Percentiles rank a stretch among this genome's conserved stretches.
These are phyloP conservation scores for Exophiala sideris DNA, from an alignment of 2,329 filamentous ascomycete genomes.

Conservation along the genomic window DNA sequence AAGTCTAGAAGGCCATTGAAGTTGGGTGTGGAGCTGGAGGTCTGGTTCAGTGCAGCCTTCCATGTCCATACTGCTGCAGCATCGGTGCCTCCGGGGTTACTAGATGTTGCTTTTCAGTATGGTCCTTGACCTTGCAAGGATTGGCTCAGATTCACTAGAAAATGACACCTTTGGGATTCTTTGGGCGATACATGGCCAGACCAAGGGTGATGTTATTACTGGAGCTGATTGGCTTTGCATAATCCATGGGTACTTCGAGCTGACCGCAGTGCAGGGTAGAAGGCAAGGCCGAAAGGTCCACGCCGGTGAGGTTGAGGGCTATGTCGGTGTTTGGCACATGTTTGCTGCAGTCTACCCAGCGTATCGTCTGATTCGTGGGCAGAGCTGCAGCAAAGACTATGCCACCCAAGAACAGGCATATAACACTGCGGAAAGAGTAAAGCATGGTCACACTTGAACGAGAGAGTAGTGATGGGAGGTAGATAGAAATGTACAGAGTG, in stretches of 20 bases:
- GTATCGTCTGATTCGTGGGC: too few relatives aligned
- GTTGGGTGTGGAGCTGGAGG: neutral
- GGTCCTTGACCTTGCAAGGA: too few relatives aligned
- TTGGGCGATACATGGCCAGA: slow-evolving; percentile 5
- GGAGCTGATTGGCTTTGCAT: neutral
- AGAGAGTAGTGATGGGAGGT: too few relatives aligned
- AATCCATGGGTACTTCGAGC: slow-evolving; percentile 8
- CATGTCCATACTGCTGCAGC: slow-evolving; percentile 2
- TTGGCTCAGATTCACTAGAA: slow-evolving; percentile 1
- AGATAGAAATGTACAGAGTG: too few relatives aligned
- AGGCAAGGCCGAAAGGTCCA: neutral
- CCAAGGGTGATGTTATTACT: slow-evolving; percentile 11
- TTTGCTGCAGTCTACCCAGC: neutral
- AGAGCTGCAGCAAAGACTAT: too few relatives aligned
- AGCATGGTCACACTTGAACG: too few relatives aligned
- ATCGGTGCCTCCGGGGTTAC: slow-evolving; percentile 5
- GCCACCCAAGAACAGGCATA: too few relatives aligned
- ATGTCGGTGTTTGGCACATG: neutral
- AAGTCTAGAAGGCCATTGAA: slow-evolving; percentile 5
- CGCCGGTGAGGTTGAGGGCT: neutral
- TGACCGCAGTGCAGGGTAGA: slow-evolving; percentile 4
- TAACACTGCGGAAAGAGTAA: too few relatives aligned
- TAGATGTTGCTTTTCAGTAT: neutral
- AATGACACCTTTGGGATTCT: slow-evolving; percentile 6
- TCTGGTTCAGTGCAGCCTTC: slow-evolving; percentile 2